phyloP scores from a whole-genome alignment of 2,329 filamentous ascomycete species.

The Alternaria postmessia region DNA sequence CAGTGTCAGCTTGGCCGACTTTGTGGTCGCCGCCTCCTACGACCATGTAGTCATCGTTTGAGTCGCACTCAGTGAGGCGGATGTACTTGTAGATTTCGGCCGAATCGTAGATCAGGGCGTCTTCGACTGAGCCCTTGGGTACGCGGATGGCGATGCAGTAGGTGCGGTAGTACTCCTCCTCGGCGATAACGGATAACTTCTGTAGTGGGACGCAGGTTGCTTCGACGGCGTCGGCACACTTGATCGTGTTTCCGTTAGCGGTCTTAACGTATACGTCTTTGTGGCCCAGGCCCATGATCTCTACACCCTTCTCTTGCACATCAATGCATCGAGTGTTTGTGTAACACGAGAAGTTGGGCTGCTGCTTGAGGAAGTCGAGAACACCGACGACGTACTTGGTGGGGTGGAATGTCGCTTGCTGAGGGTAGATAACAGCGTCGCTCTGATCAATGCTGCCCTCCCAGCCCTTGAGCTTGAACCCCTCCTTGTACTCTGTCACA shows the following conservation, averaged over 20 bases:
- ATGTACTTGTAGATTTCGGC: constrained; percentile 65
- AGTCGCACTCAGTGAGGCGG: constrained; percentile 62
- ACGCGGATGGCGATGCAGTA: constrained; percentile 66
- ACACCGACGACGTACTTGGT: constrained; percentile 64
- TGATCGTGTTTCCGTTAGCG: constrained; percentile 57
- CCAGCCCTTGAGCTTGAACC: constrained; percentile 62
- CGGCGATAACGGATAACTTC: constrained; percentile 61
- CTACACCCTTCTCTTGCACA: constrained; percentile 59
- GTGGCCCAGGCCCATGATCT: constrained; percentile 55
- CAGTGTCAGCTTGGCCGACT: constrained; percentile 61
- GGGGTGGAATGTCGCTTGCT: constrained; percentile 65
- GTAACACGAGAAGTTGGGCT: constrained; percentile 63
- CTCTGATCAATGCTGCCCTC: constrained; percentile 60
- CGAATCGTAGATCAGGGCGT: constrained; percentile 64
- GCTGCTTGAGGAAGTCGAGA: constrained; percentile 60
- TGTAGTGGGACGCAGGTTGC: constrained; percentile 65
- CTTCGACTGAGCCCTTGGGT: constrained; percentile 61
- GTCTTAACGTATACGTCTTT: constrained; percentile 60
- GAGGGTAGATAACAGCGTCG: constrained; percentile 57
- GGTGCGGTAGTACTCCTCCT: constrained; percentile 63
- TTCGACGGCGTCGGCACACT: constrained; percentile 60
- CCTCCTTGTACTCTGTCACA: constrained; percentile 54
- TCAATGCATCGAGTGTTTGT: constrained; percentile 60
- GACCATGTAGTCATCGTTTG: constrained; percentile 63
- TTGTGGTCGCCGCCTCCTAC: constrained; percentile 67